phyloP scores from a whole-genome alignment of 352 stramenopile genomes.

The Globisporangium takayamanum region DNA sequence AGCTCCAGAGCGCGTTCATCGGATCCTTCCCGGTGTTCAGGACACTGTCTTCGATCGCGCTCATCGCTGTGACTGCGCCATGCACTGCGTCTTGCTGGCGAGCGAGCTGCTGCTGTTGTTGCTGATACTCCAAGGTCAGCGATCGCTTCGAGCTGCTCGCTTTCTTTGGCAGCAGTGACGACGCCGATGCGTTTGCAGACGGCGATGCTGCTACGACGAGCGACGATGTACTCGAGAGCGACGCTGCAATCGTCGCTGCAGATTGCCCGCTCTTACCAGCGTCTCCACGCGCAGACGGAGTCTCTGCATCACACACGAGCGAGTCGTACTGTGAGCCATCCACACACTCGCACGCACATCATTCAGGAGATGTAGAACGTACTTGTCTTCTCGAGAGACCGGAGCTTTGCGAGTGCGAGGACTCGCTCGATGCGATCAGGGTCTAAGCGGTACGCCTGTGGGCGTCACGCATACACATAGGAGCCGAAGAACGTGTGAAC shows the following conservation, averaged over 20 bases:
- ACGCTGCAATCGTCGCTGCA: no score
- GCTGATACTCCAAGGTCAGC: not conserved
- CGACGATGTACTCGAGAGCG: no score
- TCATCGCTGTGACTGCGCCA: not conserved
- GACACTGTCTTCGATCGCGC: constrained; percentile 8
- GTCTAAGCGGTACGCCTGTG: constrained; percentile 45
- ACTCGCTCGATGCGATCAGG: constrained; percentile 44
- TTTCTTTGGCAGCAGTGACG: no score
- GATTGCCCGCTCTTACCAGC: no score
- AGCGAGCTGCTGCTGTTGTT: not conserved
- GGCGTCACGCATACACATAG: not conserved
- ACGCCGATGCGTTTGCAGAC: not conserved
- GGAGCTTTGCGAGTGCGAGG: constrained; percentile 36
- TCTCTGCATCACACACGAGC: not conserved
- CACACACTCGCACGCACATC: not conserved
- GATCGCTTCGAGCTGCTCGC: no score
- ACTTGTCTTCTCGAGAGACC: constrained; percentile 26
- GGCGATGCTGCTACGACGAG: no score
- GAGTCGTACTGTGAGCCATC: not conserved
- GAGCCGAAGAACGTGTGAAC: no score
- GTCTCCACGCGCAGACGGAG: no score
- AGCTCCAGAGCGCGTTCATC: constrained; percentile 65
- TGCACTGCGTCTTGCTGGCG: not conserved
- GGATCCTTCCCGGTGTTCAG: constrained; percentile 27
- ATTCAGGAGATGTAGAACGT: not conserved